Conservation (phyloP, 208 protist species). For the Acanthamoeba royreba region DNA sequence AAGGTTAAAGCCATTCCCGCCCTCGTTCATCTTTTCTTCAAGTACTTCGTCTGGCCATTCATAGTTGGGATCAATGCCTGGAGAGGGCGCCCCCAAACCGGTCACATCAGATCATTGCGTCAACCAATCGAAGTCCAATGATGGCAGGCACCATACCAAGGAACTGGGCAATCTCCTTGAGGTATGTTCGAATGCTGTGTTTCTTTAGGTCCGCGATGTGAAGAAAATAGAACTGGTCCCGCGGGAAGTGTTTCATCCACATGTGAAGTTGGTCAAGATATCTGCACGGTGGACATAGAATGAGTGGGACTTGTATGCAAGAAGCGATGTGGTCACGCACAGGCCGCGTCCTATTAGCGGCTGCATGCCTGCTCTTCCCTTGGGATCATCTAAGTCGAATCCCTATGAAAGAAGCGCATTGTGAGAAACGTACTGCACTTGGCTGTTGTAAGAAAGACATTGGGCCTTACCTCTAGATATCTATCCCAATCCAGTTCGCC, state of each 20-base stretch:
- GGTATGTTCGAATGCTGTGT: background rate
- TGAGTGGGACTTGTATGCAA: background rate
- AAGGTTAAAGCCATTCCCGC: slow-evolving; percentile 1
- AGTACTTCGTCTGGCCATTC: background rate
- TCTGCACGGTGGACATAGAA: background rate
- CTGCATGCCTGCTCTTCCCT: background rate
- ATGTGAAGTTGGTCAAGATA: background rate
- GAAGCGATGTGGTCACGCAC: background rate
- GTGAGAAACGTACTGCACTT: background rate
- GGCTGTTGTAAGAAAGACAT: background rate
- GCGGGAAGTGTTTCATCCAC: slow-evolving; percentile 1
- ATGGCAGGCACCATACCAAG: background rate
- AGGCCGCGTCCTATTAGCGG: background rate
- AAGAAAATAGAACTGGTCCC: background rate
- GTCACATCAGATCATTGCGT: background rate
- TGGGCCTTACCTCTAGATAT: background rate
- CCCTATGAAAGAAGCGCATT: background rate
- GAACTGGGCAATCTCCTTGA: background rate
- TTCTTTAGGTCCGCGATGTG: slow-evolving; percentile 31
- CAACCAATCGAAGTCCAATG: background rate
- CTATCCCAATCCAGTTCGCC: background rate
- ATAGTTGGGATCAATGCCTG: background rate
- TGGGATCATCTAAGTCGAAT: slow-evolving; percentile 18
- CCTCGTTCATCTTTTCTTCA: slow-evolving; percentile 2
- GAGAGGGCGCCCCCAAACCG: background rate